Evolutionary conservation across 192 early-diverging fungal species (phyloP), one percentile per base, ranked within the genome.

Genomic region (Rhizoclosmatium globosum): DNA sequence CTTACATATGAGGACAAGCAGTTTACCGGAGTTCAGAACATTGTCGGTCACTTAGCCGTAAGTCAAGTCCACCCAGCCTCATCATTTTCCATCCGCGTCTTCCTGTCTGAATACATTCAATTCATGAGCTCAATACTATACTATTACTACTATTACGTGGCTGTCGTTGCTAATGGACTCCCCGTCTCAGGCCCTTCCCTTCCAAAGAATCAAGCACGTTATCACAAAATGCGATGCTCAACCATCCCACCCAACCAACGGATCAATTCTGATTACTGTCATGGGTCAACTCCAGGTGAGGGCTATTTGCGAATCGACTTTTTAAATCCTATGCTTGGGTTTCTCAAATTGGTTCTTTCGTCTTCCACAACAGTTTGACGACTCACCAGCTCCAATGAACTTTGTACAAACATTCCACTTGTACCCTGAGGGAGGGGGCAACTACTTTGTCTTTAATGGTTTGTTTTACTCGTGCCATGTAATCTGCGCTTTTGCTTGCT

Each of bases 321-420:
- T 42, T 73, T 46, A 15, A n/a, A 3, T 47, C 41, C 31, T 31
- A 31, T 31, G 31, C 31, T 31, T 31, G 31, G 31, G 31, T 31
- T 31, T 41, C 7, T 62, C 44, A 21, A 64, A 74, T 46, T n/a
- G 64, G 48, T 76, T 57, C 60, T 38, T 31, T 57, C 21, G 60
- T 23, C 39, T 64, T 62, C 44, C 19, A 47, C 46, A 62, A 1
- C 77, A 91, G 91, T 83, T 94, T 44, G 97, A 95, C 76, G 93
- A 92, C 21, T 96, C 96, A 85, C 65, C 80, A 19, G 92, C 93
- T 81, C 90, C 95, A 46, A 91, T 93, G 85, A 82, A 91, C 69
- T 98, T 95, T 85, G 84, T 90, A 44, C 95, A 98, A 85, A 92
- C 91, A 19, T 98, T 98, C 90, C 89, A 93, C 75, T 87, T 98